A percentile compares a stretch with the other conserved stretches of the same genome.
Conservation (phyloP, 768 basidiomycete species). For the Rubroboletus satanas region DNA sequence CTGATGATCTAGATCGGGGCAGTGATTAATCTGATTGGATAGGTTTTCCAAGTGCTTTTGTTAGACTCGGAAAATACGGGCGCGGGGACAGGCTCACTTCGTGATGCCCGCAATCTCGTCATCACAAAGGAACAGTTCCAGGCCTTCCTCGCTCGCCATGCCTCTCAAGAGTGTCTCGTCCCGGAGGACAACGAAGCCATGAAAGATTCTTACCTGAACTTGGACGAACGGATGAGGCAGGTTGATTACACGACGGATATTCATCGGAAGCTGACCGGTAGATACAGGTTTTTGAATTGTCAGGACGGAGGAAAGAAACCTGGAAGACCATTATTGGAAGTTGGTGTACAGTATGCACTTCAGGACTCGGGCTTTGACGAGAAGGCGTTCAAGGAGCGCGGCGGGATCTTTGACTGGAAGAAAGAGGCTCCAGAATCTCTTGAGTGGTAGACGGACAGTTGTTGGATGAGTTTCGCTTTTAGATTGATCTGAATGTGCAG, state of each 20-base stretch:
- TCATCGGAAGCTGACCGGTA: not conserved
- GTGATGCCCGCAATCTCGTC: slow-evolving; percentile 33
- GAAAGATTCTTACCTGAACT: slow-evolving; percentile 38
- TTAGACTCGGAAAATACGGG: slow-evolving; percentile 37
- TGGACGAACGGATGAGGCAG: slow-evolving; percentile 40
- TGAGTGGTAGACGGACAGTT: not conserved
- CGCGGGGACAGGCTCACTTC: slow-evolving; percentile 26
- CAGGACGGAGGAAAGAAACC: slow-evolving; percentile 32
- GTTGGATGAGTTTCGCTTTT: not conserved
- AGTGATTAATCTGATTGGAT: not conserved
- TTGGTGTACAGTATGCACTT: slow-evolving; percentile 33
- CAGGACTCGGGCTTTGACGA: slow-evolving; percentile 35
- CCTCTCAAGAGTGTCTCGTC: slow-evolving; percentile 29
- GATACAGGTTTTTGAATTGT: slow-evolving; percentile 33
- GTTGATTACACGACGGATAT: not conserved
- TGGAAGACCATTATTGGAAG: slow-evolving; percentile 27
- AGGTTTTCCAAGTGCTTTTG: slow-evolving; percentile 37
- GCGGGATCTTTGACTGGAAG: slow-evolving; percentile 38
- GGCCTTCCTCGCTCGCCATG: slow-evolving; percentile 35
- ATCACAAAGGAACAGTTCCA: slow-evolving; percentile 36
- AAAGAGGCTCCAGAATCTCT: slow-evolving; percentile 2
- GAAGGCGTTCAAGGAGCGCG: slow-evolving; percentile 28
- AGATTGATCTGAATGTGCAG: not conserved
- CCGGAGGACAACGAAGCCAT: slow-evolving; percentile 38
- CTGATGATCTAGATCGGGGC: not conserved